Evolutionary conservation across 306 rosid species (phyloP).

Genomic region (Citrullus mucosospermus): DNA sequence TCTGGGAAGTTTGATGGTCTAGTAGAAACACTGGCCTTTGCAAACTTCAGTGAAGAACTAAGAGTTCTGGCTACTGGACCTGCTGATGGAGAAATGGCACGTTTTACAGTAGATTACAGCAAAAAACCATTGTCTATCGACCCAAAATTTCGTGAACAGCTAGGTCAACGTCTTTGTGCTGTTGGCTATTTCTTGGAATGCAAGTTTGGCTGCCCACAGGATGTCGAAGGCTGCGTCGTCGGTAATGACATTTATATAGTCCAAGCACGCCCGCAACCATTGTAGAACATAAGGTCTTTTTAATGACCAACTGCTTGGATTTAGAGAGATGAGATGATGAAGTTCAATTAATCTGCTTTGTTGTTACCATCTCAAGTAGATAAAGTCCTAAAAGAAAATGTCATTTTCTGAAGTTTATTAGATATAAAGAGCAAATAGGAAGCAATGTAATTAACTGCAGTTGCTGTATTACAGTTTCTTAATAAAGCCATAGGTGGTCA

Average conservation of each 20-base stretch:
- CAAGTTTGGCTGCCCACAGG: conserved; percentile 84
- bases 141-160: conserved; percentile 53
- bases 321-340: background rate
- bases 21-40: conserved; percentile 67
- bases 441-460: too few relatives aligned
- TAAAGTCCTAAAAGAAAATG: too few relatives aligned
- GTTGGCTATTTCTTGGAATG: conserved; percentile 80
- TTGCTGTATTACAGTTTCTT: too few relatives aligned
- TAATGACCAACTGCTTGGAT: background rate
- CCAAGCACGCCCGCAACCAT: conserved; percentile 89
- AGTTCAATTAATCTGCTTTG: background rate
- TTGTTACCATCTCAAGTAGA: too few relatives aligned
- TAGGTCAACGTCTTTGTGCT: conserved; percentile 81
- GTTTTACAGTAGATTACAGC: conserved; percentile 80
- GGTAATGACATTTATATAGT: conserved; percentile 78
- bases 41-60: conserved; percentile 87
- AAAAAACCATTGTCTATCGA: conserved; percentile 66
- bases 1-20: conserved; percentile 74
- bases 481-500: too few relatives aligned
- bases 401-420: too few relatives aligned
- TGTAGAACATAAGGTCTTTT: conserved; percentile 10
- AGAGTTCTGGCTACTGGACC: conserved; percentile 58
- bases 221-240: conserved; percentile 79
- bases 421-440: too few relatives aligned
- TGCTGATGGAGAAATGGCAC: conserved; percentile 83